Percentiles rank a stretch among this genome's conserved stretches.
Conservation (phyloP, 805 yeast genomes). For the Komagataella ulmi region DNA sequence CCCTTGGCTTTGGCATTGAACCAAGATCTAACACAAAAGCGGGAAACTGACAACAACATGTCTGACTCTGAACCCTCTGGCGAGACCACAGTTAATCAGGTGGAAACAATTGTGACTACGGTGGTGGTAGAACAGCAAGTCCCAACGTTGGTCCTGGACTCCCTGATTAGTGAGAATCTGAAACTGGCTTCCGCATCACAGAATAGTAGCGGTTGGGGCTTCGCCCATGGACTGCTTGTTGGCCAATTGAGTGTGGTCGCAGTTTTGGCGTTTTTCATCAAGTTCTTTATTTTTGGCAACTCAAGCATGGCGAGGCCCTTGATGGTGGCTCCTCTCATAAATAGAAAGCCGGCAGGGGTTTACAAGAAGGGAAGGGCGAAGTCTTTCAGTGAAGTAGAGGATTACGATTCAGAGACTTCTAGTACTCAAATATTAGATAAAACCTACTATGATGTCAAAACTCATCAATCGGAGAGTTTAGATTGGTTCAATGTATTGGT, state of each 20-base stretch:
- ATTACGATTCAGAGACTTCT: slow-evolving; percentile 4
- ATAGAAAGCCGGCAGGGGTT: slow-evolving; percentile 13
- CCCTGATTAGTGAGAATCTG: slow-evolving; percentile 1
- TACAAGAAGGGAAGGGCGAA: slow-evolving; percentile 19
- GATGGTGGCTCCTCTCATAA: slow-evolving; percentile 22
- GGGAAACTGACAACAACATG: neutral
- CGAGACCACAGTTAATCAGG: slow-evolving; percentile 4
- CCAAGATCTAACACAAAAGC: neutral
- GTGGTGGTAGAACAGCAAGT: neutral
- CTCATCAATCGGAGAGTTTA: slow-evolving; percentile 78
- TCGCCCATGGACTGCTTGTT: slow-evolving; percentile 59
- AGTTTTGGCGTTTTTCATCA: slow-evolving; percentile 48
- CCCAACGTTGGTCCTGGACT: slow-evolving; percentile 1
- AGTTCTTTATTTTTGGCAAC: slow-evolving; percentile 69
- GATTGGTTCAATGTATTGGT: slow-evolving; percentile 95
- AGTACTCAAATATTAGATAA: slow-evolving; percentile 56
- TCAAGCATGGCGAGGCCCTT: slow-evolving; percentile 10
- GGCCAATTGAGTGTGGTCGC: slow-evolving; percentile 67
- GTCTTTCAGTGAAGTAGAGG: slow-evolving; percentile 7
- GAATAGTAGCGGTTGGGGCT: slow-evolving; percentile 33
- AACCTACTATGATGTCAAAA: slow-evolving; percentile 82
- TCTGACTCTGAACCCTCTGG: neutral
- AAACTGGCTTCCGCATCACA: neutral
- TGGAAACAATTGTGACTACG: neutral
- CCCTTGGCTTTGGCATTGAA: neutral